Conservation (phyloP, 192 early-diverging fungal species). For the Gryganskiella cystojenkinii region DNA sequence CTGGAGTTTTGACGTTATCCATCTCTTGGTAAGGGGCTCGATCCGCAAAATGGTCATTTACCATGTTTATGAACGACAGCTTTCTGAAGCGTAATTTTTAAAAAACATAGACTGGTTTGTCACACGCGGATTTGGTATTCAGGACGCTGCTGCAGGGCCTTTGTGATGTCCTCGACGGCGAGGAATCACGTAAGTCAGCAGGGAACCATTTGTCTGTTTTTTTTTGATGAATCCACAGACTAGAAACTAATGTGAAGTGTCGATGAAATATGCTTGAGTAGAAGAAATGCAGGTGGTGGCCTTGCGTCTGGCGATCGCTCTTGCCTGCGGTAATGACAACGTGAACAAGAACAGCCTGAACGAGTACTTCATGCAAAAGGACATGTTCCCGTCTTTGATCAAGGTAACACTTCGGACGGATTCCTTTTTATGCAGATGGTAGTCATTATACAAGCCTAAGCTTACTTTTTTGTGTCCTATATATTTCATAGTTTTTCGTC, state of each 20-base stretch:
- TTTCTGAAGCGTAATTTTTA: conserved; percentile 1
- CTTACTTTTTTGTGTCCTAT: background rate
- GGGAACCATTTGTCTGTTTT: too few relatives aligned
- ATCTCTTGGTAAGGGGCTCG: conserved; percentile 56
- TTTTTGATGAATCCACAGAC: too few relatives aligned
- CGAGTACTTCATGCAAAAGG: conserved; percentile 66
- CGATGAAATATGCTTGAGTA: conserved; percentile 4
- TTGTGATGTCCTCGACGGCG: conserved; percentile 16
- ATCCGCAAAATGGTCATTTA: background rate
- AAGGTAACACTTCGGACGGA: conserved; percentile 33
- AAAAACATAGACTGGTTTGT: conserved; percentile 28
- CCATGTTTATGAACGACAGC: background rate
- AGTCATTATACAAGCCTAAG: too few relatives aligned
- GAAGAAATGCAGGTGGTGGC: conserved; percentile 44
- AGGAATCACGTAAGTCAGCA: conserved; percentile 37
- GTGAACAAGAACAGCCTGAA: conserved; percentile 70
- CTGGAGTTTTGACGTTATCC: conserved; percentile 66
- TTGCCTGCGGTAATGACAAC: conserved; percentile 64
- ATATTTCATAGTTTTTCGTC: conserved; percentile 45
- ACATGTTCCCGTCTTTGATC: conserved; percentile 57
- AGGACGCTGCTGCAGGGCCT: conserved; percentile 36
- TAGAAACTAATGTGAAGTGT: too few relatives aligned
- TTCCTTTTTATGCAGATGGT: background rate
- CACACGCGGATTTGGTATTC: conserved; percentile 51
- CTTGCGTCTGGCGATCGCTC: conserved; percentile 51